Percentiles rank a stretch among this genome's conserved stretches.
Conservation (phyloP, 2,329 filamentous ascomycete species). For the Paraphaeosphaeria sporulosa region DNA sequence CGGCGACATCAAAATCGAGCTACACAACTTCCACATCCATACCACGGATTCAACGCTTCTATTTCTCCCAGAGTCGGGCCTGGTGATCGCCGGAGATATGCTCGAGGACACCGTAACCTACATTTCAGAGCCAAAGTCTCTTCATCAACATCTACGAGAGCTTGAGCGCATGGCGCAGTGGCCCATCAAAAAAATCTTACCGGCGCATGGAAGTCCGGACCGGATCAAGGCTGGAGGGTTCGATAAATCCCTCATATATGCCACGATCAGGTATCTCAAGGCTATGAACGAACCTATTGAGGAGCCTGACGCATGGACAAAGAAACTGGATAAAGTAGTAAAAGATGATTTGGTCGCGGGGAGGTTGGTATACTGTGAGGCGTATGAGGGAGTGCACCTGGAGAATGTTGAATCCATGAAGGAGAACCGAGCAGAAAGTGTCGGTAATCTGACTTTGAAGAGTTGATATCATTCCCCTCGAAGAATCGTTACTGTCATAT, state of each 20-base stretch:
- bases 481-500: neutral
- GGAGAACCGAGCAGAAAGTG: conserved; percentile 3
- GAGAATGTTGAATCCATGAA: conserved; percentile 19
- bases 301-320: conserved; percentile 14
- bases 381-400: conserved; percentile 21
- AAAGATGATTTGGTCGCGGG: conserved; percentile 15
- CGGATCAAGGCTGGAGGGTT: conserved; percentile 17
- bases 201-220: conserved; percentile 21
- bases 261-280: conserved; percentile 20
- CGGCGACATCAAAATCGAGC: conserved; percentile 14
- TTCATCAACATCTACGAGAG: conserved; percentile 14
- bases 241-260: conserved; percentile 15
- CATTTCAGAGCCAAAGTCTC: conserved; percentile 12
- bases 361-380: conserved; percentile 14
- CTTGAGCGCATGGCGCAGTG: conserved; percentile 18
- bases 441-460: neutral
- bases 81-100: conserved; percentile 23
- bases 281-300: conserved; percentile 17
- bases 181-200: conserved; percentile 17
- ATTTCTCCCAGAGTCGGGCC: conserved; percentile 13
- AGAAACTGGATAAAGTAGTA: conserved; percentile 18
- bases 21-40: conserved; percentile 21
- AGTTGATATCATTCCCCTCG: neutral
- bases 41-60: conserved; percentile 16
- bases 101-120: conserved; percentile 22